Conservation (phyloP, 305 asterid species). For the Fraxinus angustifolia region DNA sequence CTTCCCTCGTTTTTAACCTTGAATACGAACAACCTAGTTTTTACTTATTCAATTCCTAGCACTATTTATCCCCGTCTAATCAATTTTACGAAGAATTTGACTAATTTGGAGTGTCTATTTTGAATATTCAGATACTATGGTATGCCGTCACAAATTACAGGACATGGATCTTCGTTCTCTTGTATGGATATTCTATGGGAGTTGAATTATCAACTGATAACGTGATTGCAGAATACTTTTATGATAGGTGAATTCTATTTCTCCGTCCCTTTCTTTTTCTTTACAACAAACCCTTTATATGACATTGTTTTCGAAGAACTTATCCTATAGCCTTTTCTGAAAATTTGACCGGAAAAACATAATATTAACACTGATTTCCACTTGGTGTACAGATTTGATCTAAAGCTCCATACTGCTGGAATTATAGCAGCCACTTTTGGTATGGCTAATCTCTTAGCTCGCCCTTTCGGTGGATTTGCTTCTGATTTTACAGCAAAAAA, state of each 20-base stretch:
- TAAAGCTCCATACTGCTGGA: constrained; percentile 53
- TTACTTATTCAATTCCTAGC: no score
- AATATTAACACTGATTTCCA: not conserved
- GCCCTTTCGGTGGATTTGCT: constrained; percentile 55
- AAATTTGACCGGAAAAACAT: no score
- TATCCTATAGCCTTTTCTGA: no score
- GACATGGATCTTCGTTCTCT: constrained; percentile 44
- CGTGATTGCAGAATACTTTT: constrained; percentile 48
- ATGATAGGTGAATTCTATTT: constrained; percentile 24
- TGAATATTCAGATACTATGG: constrained; percentile 27
- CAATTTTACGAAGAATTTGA: not conserved
- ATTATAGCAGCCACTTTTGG: constrained; percentile 56
- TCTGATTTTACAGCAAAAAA: constrained; percentile 34
- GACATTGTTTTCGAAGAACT: no score
- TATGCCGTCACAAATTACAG: constrained; percentile 40
- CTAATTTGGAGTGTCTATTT: not conserved
- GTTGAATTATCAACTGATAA: constrained; percentile 43
- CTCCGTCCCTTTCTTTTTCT: not conserved
- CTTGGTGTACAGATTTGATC: constrained; percentile 34
- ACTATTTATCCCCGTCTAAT: no score
- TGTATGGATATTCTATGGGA: constrained; percentile 49
- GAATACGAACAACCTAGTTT: not conserved
- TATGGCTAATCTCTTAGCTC: constrained; percentile 51
- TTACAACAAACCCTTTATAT: no score
- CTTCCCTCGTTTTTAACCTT: not conserved